phyloP scores from a whole-genome alignment of 129 eudicot species.

The Pulicaria dysenterica region DNA sequence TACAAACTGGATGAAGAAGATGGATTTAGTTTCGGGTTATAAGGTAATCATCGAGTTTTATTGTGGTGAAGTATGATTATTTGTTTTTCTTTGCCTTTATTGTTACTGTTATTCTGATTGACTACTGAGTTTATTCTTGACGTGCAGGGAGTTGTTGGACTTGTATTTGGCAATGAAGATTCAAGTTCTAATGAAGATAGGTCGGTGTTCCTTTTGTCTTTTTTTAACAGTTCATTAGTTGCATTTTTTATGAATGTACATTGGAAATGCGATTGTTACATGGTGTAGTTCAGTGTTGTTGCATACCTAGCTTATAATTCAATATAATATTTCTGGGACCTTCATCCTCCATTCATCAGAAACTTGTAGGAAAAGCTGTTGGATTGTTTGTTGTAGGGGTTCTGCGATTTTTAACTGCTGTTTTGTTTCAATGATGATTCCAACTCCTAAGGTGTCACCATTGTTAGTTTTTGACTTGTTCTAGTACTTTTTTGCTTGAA shows the following conservation, averaged over 20 bases:
- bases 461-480: slow-evolving; percentile 6
- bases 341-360: background rate
- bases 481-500: background rate
- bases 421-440: background rate
- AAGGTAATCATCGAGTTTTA: slow-evolving; percentile 28
- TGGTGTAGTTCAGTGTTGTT: slow-evolving; percentile 4
- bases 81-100: background rate
- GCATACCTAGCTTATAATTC: background rate
- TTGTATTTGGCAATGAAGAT: slow-evolving; percentile 75
- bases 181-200: slow-evolving; percentile 78
- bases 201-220: slow-evolving; percentile 25
- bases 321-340: background rate
- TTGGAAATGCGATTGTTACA: slow-evolving; percentile 2
- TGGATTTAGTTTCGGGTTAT: slow-evolving; percentile 52
- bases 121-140: background rate
- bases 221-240: slow-evolving; percentile 8
- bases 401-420: background rate
- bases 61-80: slow-evolving; percentile 4
- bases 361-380: slow-evolving; percentile 9
- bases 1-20: slow-evolving; percentile 22
- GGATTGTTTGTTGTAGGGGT: background rate
- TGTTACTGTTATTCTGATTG: background rate
- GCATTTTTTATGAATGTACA: background rate
- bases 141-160: slow-evolving; percentile 81
- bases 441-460: slow-evolving; percentile 8